Conservation (phyloP, 169 alveolate genomes). For the Eimeria sp. region DNA sequence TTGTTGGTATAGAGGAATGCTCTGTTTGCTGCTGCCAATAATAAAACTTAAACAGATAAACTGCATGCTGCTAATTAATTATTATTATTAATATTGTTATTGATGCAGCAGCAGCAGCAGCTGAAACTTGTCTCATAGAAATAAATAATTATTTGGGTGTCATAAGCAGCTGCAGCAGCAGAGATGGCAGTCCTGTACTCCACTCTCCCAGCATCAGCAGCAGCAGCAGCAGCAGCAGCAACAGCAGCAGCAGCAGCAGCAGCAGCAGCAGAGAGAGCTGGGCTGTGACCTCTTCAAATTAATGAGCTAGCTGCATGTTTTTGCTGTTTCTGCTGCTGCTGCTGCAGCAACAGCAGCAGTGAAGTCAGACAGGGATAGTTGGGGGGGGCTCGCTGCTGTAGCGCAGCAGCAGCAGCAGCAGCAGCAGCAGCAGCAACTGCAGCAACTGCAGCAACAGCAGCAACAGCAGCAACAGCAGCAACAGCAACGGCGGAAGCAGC, state of each 20-base stretch:
- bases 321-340: not conserved
- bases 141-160: not conserved
- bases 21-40: no score
- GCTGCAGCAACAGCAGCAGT: constrained; percentile 28
- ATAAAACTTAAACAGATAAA: no score
- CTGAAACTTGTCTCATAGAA: not conserved
- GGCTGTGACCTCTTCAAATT: not conserved
- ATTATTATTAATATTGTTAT: no score
- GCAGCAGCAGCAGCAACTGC: no score
- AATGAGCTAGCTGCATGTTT: not conserved
- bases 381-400: not conserved
- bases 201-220: not conserved
- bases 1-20: no score
- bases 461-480: constrained; percentile 39
- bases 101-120: constrained; percentile 6
- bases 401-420: constrained; percentile 19
- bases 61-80: no score
- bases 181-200: not conserved
- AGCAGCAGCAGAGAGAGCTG: not conserved
- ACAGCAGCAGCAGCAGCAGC: constrained; percentile 18
- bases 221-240: constrained; percentile 5
- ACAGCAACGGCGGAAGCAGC: not conserved
- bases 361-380: not conserved
- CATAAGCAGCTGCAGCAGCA: not conserved
- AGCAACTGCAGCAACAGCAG: no score